Percentiles rank a stretch among this genome's conserved stretches.
phyloP scores from a whole-genome alignment of 1,284 basidiomycete species.

The Acaromyces ingoldii region DNA sequence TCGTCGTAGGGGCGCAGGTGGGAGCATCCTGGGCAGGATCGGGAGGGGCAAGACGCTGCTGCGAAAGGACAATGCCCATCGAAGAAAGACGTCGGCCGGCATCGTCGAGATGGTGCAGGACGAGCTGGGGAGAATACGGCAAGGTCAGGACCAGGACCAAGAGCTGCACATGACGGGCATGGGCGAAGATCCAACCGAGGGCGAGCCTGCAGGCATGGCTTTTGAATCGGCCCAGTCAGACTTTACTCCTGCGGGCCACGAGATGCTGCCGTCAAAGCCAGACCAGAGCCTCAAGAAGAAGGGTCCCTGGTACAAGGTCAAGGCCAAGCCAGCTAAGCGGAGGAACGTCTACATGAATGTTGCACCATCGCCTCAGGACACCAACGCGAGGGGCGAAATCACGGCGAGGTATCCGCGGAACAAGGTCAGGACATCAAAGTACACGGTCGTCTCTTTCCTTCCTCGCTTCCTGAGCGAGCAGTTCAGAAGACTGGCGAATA shows the following conservation, averaged over 20 bases:
- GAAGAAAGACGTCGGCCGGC: constrained; percentile 9
- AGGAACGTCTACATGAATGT: constrained; percentile 46
- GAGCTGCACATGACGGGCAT: neutral
- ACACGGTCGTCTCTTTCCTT: constrained; percentile 82
- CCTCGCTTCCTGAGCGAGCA: constrained; percentile 56
- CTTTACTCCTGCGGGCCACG: constrained; percentile 14
- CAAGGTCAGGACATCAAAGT: constrained; percentile 91
- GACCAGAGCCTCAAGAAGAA: constrained; percentile 3
- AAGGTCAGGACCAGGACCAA: neutral
- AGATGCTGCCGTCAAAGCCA: no score
- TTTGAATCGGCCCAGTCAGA: constrained; percentile 39
- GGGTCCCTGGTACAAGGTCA: constrained; percentile 6
- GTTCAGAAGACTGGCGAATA: constrained; percentile 70
- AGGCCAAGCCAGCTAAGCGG: constrained; percentile 35
- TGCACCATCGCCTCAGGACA: constrained; percentile 59
- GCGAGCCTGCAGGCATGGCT: constrained; percentile 21
- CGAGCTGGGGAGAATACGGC: constrained; percentile 14
- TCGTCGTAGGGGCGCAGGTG: constrained; percentile 12
- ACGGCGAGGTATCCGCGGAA: constrained; percentile 74
- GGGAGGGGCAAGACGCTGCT: constrained; percentile 32
- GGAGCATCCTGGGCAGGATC: constrained; percentile 26
- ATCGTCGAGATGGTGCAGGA: constrained; percentile 19
- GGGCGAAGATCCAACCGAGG: constrained; percentile 13
- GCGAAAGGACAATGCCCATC: constrained; percentile 11
- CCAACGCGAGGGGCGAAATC: constrained; percentile 71